A percentile compares a stretch with the other conserved stretches of the same genome.
These are phyloP conservation scores for Aspergillus proliferans DNA, from an alignment of 2,329 filamentous ascomycete genomes.

Conservation along the genomic window DNA sequence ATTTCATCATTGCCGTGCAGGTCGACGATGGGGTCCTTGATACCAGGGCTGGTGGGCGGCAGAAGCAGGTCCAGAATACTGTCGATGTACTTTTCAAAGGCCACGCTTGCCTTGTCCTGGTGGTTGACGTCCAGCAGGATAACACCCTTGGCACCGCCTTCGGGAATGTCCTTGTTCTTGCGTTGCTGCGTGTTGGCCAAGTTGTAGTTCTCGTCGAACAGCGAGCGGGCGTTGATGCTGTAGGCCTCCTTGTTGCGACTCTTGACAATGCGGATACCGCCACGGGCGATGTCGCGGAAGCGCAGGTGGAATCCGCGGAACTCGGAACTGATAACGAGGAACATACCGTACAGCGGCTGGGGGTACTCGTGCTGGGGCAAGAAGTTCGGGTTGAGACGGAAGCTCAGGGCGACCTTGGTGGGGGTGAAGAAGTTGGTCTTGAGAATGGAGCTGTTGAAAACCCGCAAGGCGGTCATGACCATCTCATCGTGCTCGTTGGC, in stretches of 20 bases:
- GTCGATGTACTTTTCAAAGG: constrained; percentile 99
- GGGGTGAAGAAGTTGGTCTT: constrained; percentile 99
- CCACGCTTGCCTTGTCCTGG: constrained; percentile 84
- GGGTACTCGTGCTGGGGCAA: constrained; percentile 88
- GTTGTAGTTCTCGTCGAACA: constrained; percentile 99
- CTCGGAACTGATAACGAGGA: constrained; percentile 93
- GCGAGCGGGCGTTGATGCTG: constrained; percentile 86
- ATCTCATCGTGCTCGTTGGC: constrained; percentile 93
- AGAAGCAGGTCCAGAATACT: constrained; percentile 93
- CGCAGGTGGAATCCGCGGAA: constrained; percentile 95
- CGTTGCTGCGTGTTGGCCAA: constrained; percentile 97
- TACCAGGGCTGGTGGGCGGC: constrained; percentile 82
- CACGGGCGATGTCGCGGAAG: constrained; percentile 93
- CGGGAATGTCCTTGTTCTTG: constrained; percentile 99
- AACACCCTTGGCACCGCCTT: constrained; percentile 96
- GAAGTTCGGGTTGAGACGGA: constrained; percentile 77
- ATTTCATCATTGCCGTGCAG: constrained; percentile 93
- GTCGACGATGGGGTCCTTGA: constrained; percentile 98
- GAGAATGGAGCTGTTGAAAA: constrained; percentile 87
- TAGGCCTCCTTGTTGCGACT: constrained; percentile 95
- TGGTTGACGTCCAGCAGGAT: constrained; percentile 89
- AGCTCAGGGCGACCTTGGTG: constrained; percentile 95
- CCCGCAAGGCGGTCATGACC: constrained; percentile 93
- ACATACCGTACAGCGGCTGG: constrained; percentile 93
- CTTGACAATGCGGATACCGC: constrained; percentile 97